Evolutionary conservation across 2,329 filamentous ascomycete species (phyloP).

Genomic region (Pyrenophora tritici-repentis): DNA sequence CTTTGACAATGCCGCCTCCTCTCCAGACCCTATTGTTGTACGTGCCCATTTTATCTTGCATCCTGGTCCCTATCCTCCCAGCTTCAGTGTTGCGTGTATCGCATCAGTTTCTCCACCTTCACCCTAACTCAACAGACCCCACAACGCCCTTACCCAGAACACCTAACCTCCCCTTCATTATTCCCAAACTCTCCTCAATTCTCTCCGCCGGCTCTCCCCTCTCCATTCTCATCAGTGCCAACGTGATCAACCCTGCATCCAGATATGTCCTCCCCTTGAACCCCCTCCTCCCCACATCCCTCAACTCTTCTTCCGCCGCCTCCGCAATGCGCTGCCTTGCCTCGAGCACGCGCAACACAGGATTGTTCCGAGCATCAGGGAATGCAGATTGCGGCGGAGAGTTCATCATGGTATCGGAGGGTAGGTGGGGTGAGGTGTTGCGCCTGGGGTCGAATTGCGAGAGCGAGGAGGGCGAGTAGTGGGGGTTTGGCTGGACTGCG

Average conservation of each 20-base stretch:
- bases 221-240: slow-evolving; percentile 41
- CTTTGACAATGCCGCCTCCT: background rate
- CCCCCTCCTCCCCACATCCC: slow-evolving; percentile 49
- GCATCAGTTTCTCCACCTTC: background rate
- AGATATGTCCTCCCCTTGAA: slow-evolving; percentile 52
- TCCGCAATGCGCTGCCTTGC: slow-evolving; percentile 57
- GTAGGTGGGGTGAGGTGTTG: slow-evolving; percentile 30
- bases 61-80: background rate
- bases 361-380: slow-evolving; percentile 52
- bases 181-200: slow-evolving; percentile 40
- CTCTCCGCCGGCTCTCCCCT: slow-evolving; percentile 36
- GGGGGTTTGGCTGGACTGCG: slow-evolving; percentile 62
- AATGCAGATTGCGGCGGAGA: slow-evolving; percentile 37
- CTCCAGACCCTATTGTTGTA: background rate
- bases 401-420: slow-evolving; percentile 38
- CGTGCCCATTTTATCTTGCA: background rate
- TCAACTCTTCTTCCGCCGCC: slow-evolving; percentile 60
- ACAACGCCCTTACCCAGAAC: slow-evolving; percentile 33
- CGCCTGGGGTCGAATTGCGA: slow-evolving; percentile 49
- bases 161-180: slow-evolving; percentile 41
- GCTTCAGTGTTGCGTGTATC: background rate
- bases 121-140: slow-evolving; percentile 27
- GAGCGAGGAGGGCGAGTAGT: slow-evolving; percentile 60
- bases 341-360: slow-evolving; percentile 59
- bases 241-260: slow-evolving; percentile 50